Conservation (phyloP, 2,329 filamentous ascomycete genomes). For the Pyrenochaeta sp. region DNA sequence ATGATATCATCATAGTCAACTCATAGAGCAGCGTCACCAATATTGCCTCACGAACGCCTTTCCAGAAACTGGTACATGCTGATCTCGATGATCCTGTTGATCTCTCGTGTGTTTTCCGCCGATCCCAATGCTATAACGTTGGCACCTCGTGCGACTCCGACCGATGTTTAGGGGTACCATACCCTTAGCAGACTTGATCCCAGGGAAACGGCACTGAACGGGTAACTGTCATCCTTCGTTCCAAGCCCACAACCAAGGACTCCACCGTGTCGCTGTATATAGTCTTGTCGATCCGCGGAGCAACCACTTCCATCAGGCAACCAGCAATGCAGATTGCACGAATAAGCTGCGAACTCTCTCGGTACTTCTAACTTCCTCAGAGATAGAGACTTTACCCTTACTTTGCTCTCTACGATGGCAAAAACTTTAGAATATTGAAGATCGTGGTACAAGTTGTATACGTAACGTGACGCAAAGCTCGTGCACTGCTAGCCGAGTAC, state of each 20-base stretch:
- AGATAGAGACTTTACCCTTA: neutral
- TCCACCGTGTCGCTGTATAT: slow-evolving; percentile 1
- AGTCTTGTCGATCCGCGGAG: slow-evolving; percentile 1
- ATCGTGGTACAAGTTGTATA: slow-evolving; percentile 5
- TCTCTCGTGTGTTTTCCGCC: neutral
- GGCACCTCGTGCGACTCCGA: neutral
- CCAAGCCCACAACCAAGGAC: neutral
- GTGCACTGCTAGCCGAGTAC: neutral
- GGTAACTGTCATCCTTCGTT: neutral
- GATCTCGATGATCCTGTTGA: neutral
- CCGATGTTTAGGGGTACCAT: neutral
- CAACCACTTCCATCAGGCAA: neutral
- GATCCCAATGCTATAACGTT: neutral
- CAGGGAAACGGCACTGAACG: neutral
- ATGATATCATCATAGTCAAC: slow-evolving; percentile 9
- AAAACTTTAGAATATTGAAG: slow-evolving; percentile 10
- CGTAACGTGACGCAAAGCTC: slow-evolving; percentile 6
- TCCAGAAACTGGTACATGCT: slow-evolving; percentile 4
- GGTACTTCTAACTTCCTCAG: slow-evolving; percentile 7
- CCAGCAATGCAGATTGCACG: neutral
- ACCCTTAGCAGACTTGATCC: neutral
- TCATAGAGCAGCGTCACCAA: slow-evolving; percentile 3
- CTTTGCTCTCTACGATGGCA: slow-evolving; percentile 1
- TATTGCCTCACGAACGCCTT: slow-evolving; percentile 3
- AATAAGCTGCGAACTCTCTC: slow-evolving; percentile 13